These are phyloP conservation scores for Aspergillus quadricinctus DNA, from an alignment of 2,329 filamentous ascomycete genomes.

Conservation along the genomic window DNA sequence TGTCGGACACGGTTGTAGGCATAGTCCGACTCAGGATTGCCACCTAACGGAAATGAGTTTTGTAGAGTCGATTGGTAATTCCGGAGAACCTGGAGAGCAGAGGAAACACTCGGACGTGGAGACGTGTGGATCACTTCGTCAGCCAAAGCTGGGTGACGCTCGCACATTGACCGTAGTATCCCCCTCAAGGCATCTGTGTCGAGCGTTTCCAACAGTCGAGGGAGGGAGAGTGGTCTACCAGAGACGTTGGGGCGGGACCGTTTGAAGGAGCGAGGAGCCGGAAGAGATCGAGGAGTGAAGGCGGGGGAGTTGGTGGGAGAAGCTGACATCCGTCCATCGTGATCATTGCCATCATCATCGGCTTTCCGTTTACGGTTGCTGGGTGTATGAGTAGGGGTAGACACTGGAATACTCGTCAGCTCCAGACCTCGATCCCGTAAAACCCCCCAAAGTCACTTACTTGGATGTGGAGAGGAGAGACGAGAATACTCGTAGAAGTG, in stretches of 20 bases:
- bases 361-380: constrained; percentile 77
- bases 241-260: constrained; percentile 64
- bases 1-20: constrained; percentile 90
- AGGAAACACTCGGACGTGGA: constrained; percentile 78
- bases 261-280: constrained; percentile 64
- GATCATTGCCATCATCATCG: constrained; percentile 60
- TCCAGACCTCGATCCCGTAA: constrained; percentile 2
- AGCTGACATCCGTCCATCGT: constrained; percentile 82
- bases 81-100: constrained; percentile 72
- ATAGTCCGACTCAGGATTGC: constrained; percentile 82
- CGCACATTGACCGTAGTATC: constrained; percentile 86
- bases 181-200: constrained; percentile 78
- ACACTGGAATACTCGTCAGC: constrained; percentile 27
- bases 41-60: constrained; percentile 77
- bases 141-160: constrained; percentile 79
- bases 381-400: constrained; percentile 38
- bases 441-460: constrained; percentile 38
- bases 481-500: constrained; percentile 59
- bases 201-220: constrained; percentile 88
- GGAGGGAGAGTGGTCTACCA: constrained; percentile 61
- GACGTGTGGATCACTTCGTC: constrained; percentile 79
- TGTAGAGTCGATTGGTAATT: constrained; percentile 77
- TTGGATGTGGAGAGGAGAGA: constrained; percentile 56
- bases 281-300: constrained; percentile 63
- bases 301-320: constrained; percentile 81